Evolutionary conservation across 1,284 basidiomycete species (phyloP), one percentile per base, ranked within the genome.

Genomic region (Apiotrichum veenhuisii): DNA sequence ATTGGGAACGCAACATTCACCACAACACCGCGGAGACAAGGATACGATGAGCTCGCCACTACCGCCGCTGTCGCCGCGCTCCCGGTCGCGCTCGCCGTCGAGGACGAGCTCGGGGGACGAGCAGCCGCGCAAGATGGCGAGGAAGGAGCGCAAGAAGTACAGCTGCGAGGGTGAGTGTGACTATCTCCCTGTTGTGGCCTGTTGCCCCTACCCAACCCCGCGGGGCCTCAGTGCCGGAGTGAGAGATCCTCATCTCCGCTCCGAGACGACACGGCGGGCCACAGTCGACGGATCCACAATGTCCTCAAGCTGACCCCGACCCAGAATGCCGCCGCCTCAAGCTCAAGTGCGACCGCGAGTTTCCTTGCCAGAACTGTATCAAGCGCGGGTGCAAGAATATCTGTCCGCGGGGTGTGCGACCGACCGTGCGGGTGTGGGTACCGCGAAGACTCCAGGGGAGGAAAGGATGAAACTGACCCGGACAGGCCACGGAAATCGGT

Each of bases 281-380:
- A 26, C 38, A 37, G 25, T 27, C 5, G 20, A 5, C 22, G 20
- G 41, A 12, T n/a, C n/a, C 23, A n/a, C 12, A 2, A 5, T 9
- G 9, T 9, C 8, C 20, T 7, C 5, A 2, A 25, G 20, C 41
- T 10, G 9, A 18, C 26, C 7, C 12, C 12, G 30, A 12, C 27
- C 15, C 36, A 67, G 63, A 66, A 54, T 66, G 66, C 42, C 53
- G 63, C 5, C 55, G 64, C 2, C 53, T 64, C 27, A 69, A 69
- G 44, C 59, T 69, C 33, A 65, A 65, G 43, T 69, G 65, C 36
- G 60, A 66, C 50, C 59, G 63, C 43, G 50, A 62, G 42, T 50
- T 68, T 18, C 69, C 69, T 7, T 71, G 69, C 56, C 54, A 60
- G 18, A 64, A 64, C 46, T 71, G 69, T 44, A 50, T 64, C 33